Percentiles rank a stretch among this genome's conserved stretches.
These are phyloP conservation scores for Lactarius psammicola DNA, from an alignment of 768 basidiomycete species.

Conservation along the genomic window DNA sequence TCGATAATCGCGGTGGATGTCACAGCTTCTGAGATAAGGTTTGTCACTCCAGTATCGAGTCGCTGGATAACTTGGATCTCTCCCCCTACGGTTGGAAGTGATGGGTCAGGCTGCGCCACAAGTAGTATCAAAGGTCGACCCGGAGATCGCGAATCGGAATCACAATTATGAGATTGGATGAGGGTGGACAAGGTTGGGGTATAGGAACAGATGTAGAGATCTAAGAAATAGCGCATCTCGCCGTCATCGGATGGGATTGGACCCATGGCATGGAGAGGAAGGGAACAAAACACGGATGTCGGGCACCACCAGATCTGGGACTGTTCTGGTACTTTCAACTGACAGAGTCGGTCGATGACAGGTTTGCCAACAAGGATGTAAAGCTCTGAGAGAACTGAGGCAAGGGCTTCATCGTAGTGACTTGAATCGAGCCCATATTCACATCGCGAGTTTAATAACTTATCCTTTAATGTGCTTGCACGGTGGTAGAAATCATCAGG, in stretches of 20 bases:
- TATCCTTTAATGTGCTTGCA: not conserved
- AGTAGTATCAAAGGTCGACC: no score
- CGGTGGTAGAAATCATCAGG: not conserved
- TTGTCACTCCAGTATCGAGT: not conserved
- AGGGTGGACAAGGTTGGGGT: no score
- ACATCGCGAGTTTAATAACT: not conserved
- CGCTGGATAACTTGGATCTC: not conserved
- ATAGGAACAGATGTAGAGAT: constrained; percentile 9
- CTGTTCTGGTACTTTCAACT: not conserved
- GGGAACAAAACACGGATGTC: constrained; percentile 11
- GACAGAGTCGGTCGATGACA: not conserved
- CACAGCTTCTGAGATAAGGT: not conserved
- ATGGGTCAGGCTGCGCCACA: constrained; percentile 3
- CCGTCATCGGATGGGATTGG: not conserved
- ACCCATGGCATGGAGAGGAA: constrained; percentile 25
- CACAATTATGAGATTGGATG: no score
- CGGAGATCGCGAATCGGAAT: no score
- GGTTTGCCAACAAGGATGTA: constrained; percentile 7
- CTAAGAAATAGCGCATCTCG: not conserved
- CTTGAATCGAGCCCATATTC: not conserved
- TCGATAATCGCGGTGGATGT: no score
- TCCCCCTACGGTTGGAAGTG: not conserved
- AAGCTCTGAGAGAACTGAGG: not conserved
- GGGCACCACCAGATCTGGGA: constrained; percentile 24
- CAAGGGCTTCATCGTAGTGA: no score